These are phyloP conservation scores for Neoboletus brunneissimus DNA, from an alignment of 768 basidiomycete species.

Conservation along the genomic window DNA sequence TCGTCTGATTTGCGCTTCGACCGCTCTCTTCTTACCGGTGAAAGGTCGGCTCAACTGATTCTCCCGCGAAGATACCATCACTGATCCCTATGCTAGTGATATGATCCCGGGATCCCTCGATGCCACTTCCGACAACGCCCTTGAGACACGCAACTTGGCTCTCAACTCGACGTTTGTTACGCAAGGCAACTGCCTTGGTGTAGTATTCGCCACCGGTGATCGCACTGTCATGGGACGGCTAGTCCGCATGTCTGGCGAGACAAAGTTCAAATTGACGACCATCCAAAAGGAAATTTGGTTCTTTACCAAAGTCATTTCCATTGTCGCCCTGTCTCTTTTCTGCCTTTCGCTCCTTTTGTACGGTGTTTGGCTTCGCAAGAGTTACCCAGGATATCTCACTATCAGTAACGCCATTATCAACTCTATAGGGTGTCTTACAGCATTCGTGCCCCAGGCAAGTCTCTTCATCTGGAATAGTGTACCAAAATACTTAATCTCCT, in stretches of 20 bases:
- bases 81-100: slow-evolving; percentile 28
- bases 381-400: slow-evolving; percentile 34
- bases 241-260: slow-evolving; percentile 49
- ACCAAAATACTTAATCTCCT: not conserved
- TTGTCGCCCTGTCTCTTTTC: slow-evolving; percentile 38
- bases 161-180: slow-evolving; percentile 44
- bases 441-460: slow-evolving; percentile 40
- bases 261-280: slow-evolving; percentile 45
- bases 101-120: slow-evolving; percentile 45
- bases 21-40: slow-evolving; percentile 52
- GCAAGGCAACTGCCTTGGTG: slow-evolving; percentile 40
- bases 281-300: slow-evolving; percentile 49
- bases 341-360: slow-evolving; percentile 40
- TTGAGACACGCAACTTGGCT: slow-evolving; percentile 47
- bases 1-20: slow-evolving; percentile 53
- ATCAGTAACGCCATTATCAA: slow-evolving; percentile 37
- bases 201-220: slow-evolving; percentile 44
- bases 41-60: slow-evolving; percentile 30
- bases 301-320: slow-evolving; percentile 52
- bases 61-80: not conserved
- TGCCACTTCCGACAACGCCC: slow-evolving; percentile 48
- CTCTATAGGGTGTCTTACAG: slow-evolving; percentile 39
- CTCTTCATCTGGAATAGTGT: not conserved
- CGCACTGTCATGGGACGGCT: slow-evolving; percentile 52
- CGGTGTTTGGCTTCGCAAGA: slow-evolving; percentile 41